Evolutionary conservation across 768 basidiomycete species (phyloP).

Genomic region (Mycena galericulata): DNA sequence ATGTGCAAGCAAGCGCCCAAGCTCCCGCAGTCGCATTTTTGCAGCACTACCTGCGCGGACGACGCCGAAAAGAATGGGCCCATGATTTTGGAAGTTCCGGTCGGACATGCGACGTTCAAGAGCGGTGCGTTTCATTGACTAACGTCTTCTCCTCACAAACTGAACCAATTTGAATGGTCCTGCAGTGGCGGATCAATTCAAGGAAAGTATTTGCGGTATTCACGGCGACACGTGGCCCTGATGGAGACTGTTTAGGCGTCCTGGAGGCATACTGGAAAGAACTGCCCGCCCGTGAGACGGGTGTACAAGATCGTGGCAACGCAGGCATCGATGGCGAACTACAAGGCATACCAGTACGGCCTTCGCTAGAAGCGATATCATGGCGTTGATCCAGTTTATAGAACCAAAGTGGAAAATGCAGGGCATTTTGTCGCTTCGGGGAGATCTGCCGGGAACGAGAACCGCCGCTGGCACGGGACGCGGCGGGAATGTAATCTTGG

Average conservation of each 20-base stretch:
- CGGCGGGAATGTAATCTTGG: constrained; percentile 73
- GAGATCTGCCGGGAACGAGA: constrained; percentile 75
- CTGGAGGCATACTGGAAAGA: constrained; percentile 70
- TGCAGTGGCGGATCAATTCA: constrained; percentile 75
- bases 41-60: constrained; percentile 64
- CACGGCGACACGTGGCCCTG: background rate
- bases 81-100: constrained; percentile 69
- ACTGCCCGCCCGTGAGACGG: constrained; percentile 67
- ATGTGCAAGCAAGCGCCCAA: constrained; percentile 71
- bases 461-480: constrained; percentile 83
- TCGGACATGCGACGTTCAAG: constrained; percentile 70
- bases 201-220: constrained; percentile 37
- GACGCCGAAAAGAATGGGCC: constrained; percentile 68
- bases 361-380: background rate
- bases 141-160: background rate
- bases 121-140: constrained; percentile 61
- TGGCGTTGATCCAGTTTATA: constrained; percentile 38
- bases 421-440: constrained; percentile 68
- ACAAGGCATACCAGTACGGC: constrained; percentile 71
- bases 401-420: constrained; percentile 66
- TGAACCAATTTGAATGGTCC: background rate
- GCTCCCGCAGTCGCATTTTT: constrained; percentile 70
- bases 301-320: constrained; percentile 75
- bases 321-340: constrained; percentile 61
- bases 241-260: constrained; percentile 47